Conservation (phyloP, 192 early-diverging fungal species). For the Dissophora globulifera region DNA sequence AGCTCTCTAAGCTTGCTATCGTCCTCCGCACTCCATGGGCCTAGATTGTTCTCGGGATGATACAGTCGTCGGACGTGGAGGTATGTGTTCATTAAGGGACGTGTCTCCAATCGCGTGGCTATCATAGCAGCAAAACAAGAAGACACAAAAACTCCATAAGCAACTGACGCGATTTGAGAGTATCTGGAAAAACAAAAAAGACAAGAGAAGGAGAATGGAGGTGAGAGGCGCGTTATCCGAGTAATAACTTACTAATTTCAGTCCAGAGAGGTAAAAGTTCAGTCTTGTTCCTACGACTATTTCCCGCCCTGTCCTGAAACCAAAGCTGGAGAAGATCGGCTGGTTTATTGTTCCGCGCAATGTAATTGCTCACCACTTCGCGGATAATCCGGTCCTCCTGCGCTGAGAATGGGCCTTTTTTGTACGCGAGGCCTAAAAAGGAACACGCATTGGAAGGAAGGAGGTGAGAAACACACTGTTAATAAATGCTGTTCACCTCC, state of each 20-base stretch:
- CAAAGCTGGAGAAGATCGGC: constrained; percentile 8
- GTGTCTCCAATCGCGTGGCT: constrained; percentile 29
- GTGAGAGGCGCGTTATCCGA: not conserved
- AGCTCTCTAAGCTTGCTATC: constrained; percentile 32
- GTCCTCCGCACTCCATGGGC: constrained; percentile 42
- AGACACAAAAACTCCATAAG: no score
- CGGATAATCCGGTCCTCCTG: constrained; percentile 24
- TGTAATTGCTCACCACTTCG: constrained; percentile 31
- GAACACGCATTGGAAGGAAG: not conserved
- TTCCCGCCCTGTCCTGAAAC: constrained; percentile 2
- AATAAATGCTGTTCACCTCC: not conserved
- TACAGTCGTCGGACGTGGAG: constrained; percentile 36
- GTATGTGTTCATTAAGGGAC: constrained; percentile 34
- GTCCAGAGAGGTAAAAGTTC: constrained; percentile 41
- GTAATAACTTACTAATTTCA: constrained; percentile 25
- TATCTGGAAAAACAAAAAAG: not conserved
- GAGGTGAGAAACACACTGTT: no score
- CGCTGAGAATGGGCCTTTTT: constrained; percentile 14
- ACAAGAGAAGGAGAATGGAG: not conserved
- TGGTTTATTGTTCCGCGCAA: constrained; percentile 10
- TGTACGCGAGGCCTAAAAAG: constrained; percentile 18
- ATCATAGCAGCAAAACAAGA: not conserved
- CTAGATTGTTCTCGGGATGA: constrained; percentile 46
- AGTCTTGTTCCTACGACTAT: constrained; percentile 8
- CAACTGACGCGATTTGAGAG: not conserved